Evolutionary conservation across 2,329 filamentous ascomycete species (phyloP).

Genomic region (Dendryphion nanum): DNA sequence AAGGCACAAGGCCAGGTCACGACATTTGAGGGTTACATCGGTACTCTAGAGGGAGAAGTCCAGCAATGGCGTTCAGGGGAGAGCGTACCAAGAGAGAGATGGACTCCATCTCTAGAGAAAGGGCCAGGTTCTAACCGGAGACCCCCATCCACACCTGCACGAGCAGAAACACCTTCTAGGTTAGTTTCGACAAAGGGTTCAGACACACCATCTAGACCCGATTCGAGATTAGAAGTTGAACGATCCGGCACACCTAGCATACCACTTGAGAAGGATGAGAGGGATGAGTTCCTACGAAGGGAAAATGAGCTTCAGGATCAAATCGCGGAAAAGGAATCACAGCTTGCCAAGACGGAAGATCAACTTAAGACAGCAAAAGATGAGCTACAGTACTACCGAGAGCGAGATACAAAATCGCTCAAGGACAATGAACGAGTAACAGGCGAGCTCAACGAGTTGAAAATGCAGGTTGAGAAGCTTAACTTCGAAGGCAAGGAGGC

Average conservation of each 20-base stretch:
- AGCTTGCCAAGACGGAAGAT: conserved; percentile 76
- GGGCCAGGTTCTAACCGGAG: conserved; percentile 53
- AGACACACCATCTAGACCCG: conserved; percentile 52
- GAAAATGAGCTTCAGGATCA: conserved; percentile 98
- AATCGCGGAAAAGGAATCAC: conserved; percentile 86
- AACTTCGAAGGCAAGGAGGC: conserved; percentile 96
- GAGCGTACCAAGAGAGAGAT: conserved; percentile 81
- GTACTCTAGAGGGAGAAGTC: conserved; percentile 79
- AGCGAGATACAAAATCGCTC: conserved; percentile 76
- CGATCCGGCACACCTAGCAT: conserved; percentile 84
- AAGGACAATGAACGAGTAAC: conserved; percentile 89
- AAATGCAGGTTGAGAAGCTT: conserved; percentile 95
- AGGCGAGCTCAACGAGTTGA: conserved; percentile 84
- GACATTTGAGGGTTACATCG: conserved; percentile 84
- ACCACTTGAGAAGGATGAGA: conserved; percentile 90
- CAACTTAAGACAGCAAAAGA: conserved; percentile 79
- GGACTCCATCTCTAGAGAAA: conserved; percentile 66
- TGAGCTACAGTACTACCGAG: conserved; percentile 80
- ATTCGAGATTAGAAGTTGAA: conserved; percentile 68
- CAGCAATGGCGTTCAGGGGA: conserved; percentile 86
- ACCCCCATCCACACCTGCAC: conserved; percentile 48
- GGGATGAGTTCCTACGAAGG: conserved; percentile 89
- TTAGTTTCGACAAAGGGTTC: conserved; percentile 48
- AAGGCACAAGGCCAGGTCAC: conserved; percentile 89
- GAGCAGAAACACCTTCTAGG: conserved; percentile 62